Evolutionary conservation across 345 rosid species (phyloP), one percentile per base, ranked within the genome.

Genomic region (Anacardium occidentale): DNA sequence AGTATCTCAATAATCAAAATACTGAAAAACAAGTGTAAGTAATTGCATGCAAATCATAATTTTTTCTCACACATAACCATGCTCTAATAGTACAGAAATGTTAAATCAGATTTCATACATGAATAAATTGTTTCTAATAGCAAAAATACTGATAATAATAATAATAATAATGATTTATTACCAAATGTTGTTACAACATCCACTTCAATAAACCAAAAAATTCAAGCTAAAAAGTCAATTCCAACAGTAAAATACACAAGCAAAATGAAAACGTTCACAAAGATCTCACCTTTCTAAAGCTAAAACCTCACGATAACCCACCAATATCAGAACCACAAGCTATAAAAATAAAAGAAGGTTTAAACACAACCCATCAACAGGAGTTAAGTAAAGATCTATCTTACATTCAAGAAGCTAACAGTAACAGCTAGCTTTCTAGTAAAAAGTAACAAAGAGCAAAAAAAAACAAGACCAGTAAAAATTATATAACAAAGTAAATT

Each of bases 251-350:
- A 37, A 66, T n/a, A 62, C 56, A 40, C 26, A 37, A 25, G 34
- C 7, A 52, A 61, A 65, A 53, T n/a, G 21, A 15, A 48, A 72
- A 34, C 13, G 37, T 17, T 50, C 12, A 18, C 14, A 76, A 73
- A 64, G 68, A 76, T 80, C 80, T 73, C 9, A 57, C 40, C 32
- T 63, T 59, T 40, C 25, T 64, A 57, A 65, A 69, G 54, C 50
- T 22, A 48, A 32, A 64, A 51, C 66, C 67, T 60, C 2, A n/a
- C 18, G 32, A 29, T 29, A 29, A 32, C 20, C 42, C n/a, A 57
- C 18, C 58, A 69, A 61, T 14, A 56, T 11, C 22, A 29, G 20
- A 47, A 48, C 2, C 20, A 62, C 13, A 42, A 7, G 25, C 17
- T 3, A 18, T 10, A 11, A 67, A 25, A 37, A 22, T 4, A n/a